Evolutionary conservation across 2,329 filamentous ascomycete species (phyloP).

Genomic region (Ophiostoma pallidulum): DNA sequence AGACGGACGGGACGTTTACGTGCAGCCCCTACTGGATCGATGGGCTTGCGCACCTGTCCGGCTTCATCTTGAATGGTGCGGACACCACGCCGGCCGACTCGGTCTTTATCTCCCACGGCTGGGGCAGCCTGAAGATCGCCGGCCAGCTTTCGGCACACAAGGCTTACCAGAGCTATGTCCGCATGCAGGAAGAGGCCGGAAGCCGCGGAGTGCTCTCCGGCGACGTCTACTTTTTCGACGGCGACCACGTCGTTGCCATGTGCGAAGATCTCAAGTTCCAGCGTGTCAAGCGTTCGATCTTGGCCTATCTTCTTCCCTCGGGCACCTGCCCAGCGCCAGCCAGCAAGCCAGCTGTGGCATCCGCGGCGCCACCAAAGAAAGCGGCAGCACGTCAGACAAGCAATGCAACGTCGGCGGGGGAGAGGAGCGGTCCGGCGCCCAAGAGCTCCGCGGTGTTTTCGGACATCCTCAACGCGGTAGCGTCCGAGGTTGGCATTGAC

Average conservation of each 20-base stretch:
- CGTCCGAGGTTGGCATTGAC: slow-evolving; percentile 48
- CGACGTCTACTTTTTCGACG: slow-evolving; percentile 29
- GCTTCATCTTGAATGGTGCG: slow-evolving; percentile 31
- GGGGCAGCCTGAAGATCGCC: slow-evolving; percentile 13
- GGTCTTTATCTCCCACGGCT: slow-evolving; percentile 28
- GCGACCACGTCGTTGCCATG: slow-evolving; percentile 25
- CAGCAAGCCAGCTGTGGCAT: not conserved
- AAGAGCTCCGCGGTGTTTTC: not conserved
- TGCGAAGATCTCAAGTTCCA: slow-evolving; percentile 9
- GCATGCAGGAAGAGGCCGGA: slow-evolving; percentile 21
- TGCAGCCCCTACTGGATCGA: slow-evolving; percentile 29
- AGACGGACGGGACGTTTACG: not conserved
- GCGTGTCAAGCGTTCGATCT: slow-evolving; percentile 20
- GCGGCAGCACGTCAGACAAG: slow-evolving; percentile 12
- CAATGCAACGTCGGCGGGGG: slow-evolving; percentile 5
- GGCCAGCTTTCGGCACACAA: not conserved
- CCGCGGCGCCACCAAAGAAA: not conserved
- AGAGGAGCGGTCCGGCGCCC: not conserved
- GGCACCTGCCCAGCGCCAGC: not conserved
- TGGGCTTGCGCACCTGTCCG: slow-evolving; percentile 29
- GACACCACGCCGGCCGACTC: slow-evolving; percentile 24
- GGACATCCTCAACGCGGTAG: slow-evolving; percentile 28
- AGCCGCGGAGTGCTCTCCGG: slow-evolving; percentile 21
- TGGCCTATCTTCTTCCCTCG: not conserved
- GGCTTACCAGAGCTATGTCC: slow-evolving; percentile 29